phyloP scores from a whole-genome alignment of 1,284 basidiomycete genomes.

The Trametes versicolor region DNA sequence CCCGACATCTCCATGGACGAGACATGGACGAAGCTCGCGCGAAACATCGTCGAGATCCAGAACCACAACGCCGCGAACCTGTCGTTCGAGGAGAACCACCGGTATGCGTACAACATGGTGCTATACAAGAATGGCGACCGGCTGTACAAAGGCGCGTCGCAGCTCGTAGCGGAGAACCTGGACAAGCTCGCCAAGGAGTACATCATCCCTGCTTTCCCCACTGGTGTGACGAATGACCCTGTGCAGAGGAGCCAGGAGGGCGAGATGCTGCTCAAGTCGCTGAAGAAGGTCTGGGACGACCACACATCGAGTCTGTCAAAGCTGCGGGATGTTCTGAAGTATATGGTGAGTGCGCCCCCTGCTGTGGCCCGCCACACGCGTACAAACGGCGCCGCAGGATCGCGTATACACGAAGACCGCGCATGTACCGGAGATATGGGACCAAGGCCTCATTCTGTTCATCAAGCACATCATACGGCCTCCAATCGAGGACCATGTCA shows the following conservation, averaged over 20 bases:
- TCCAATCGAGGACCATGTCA: slow-evolving; percentile 87
- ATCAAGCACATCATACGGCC: slow-evolving; percentile 85
- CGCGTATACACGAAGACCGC: slow-evolving; percentile 83
- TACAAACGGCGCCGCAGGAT: slow-evolving; percentile 69
- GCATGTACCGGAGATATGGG: slow-evolving; percentile 82
- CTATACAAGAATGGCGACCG: slow-evolving; percentile 87
- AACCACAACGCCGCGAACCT: slow-evolving; percentile 93
- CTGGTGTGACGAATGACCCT: slow-evolving; percentile 61
- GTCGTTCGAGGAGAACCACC: slow-evolving; percentile 97
- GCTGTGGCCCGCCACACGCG: background rate
- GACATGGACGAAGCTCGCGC: slow-evolving; percentile 80
- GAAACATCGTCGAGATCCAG: slow-evolving; percentile 95
- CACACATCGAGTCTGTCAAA: slow-evolving; percentile 92
- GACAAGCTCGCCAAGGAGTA: slow-evolving; percentile 80
- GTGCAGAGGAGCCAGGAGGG: slow-evolving; percentile 79
- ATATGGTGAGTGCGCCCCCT: slow-evolving; percentile 79
- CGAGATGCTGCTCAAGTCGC: slow-evolving; percentile 85
- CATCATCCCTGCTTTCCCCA: slow-evolving; percentile 88
- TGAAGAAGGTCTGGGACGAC: slow-evolving; percentile 94
- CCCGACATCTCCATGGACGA: slow-evolving; percentile 74
- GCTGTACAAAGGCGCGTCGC: slow-evolving; percentile 89
- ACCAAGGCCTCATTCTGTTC: slow-evolving; percentile 89
- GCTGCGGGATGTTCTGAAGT: slow-evolving; percentile 91
- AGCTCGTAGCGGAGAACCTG: slow-evolving; percentile 86
- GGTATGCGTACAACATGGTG: slow-evolving; percentile 95